Percentiles rank a stretch among this genome's conserved stretches.
These are phyloP conservation scores for Entoloma clypeatum DNA, from an alignment of 1,284 basidiomycete species.

Conservation along the genomic window DNA sequence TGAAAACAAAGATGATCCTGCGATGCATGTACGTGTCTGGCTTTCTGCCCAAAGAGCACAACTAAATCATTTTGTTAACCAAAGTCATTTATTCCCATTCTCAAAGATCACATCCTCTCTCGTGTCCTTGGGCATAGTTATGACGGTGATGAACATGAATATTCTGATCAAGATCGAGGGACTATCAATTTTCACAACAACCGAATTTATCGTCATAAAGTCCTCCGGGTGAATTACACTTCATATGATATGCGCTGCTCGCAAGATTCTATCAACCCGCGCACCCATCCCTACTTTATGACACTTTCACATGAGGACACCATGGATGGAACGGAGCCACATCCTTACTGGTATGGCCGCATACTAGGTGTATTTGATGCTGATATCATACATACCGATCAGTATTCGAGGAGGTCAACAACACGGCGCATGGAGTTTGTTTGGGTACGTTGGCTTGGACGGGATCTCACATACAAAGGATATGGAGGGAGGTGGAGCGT, in stretches of 20 bases:
- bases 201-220: conserved; percentile 19
- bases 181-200: conserved; percentile 16
- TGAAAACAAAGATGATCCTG: too few relatives aligned
- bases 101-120: conserved; percentile 22
- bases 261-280: conserved; percentile 19
- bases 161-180: conserved; percentile 13
- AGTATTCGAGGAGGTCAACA: background rate
- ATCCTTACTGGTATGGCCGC: conserved; percentile 32
- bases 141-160: conserved; percentile 22
- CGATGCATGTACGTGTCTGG: too few relatives aligned
- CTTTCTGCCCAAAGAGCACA: background rate
- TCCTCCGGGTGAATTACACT: too few relatives aligned
- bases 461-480: conserved; percentile 18
- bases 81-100: conserved; percentile 2
- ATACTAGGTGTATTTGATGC: conserved; percentile 34
- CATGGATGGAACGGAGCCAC: conserved; percentile 11
- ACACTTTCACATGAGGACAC: conserved; percentile 8
- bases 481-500: conserved; percentile 9
- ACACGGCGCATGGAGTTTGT: conserved; percentile 17
- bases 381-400: conserved; percentile 18
- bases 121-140: conserved; percentile 13
- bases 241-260: conserved; percentile 23
- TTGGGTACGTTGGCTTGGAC: too few relatives aligned
- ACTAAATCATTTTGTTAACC: background rate
- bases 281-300: conserved; percentile 9